Conservation (phyloP, 345 rosid species). For the Erodium maritimum region DNA sequence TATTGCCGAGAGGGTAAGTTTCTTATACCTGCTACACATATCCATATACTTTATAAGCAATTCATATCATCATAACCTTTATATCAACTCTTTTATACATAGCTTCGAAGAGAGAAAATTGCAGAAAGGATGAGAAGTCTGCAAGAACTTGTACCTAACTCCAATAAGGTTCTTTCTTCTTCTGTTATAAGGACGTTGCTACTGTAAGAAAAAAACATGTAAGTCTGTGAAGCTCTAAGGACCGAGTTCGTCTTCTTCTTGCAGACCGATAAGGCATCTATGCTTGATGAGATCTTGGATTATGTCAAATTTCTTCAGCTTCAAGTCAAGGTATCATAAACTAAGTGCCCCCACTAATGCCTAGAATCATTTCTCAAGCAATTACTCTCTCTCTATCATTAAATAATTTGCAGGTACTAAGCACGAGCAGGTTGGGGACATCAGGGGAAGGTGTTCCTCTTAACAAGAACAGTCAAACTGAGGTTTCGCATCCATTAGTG, state of each 20-base stretch:
- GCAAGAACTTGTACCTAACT: slow-evolving; percentile 55
- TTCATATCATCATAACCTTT: neutral
- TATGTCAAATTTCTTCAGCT: slow-evolving; percentile 59
- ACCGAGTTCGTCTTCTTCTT: slow-evolving; percentile 1
- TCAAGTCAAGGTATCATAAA: slow-evolving; percentile 42
- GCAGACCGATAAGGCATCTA: slow-evolving; percentile 60
- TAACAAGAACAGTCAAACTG: slow-evolving; percentile 25
- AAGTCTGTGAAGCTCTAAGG: neutral
- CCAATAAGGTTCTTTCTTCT: slow-evolving; percentile 30
- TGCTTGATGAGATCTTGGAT: slow-evolving; percentile 57
- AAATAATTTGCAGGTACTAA: slow-evolving; percentile 28
- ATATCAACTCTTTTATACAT: neutral
- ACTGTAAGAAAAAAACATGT: neutral
- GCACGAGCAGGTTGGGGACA: slow-evolving; percentile 48
- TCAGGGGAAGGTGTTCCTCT: slow-evolving; percentile 41
- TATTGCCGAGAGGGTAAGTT: slow-evolving; percentile 48
- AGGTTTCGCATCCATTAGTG: slow-evolving; percentile 24
- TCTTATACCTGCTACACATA: slow-evolving; percentile 6
- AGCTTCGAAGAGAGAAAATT: slow-evolving; percentile 57
- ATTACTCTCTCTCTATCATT: no score
- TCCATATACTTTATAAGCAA: neutral
- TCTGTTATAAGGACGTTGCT: neutral
- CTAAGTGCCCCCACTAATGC: neutral
- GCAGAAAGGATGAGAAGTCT: slow-evolving; percentile 55
- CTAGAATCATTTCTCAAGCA: neutral